These are phyloP conservation scores for Nicotiana tomentosiformis DNA, from an alignment of 257 asterid species.

Conservation along the genomic window DNA sequence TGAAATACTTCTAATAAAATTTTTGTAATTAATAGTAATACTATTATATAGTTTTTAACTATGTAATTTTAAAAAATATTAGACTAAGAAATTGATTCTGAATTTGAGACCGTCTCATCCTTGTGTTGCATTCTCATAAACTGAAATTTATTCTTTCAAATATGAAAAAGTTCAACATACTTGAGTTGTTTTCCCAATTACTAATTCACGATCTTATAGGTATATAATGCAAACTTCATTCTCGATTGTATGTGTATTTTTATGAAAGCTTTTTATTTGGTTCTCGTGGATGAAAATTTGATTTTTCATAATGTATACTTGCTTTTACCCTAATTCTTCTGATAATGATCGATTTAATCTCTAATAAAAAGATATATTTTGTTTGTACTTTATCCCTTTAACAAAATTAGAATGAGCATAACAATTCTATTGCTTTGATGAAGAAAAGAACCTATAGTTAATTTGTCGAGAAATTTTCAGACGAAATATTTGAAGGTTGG, in stretches of 20 bases:
- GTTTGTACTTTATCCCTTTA: too few species aligned
- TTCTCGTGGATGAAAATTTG: background rate
- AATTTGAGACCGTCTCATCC: background rate
- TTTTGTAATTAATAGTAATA: too few species aligned
- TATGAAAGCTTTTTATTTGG: background rate
- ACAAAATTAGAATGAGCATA: background rate
- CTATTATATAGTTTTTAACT: too few species aligned
- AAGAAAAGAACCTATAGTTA: background rate
- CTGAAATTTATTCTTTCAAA: background rate
- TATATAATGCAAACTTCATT: background rate
- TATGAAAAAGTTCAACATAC: background rate
- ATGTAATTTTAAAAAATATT: background rate
- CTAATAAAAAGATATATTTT: background rate
- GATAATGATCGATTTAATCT: too few species aligned
- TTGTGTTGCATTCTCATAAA: background rate
- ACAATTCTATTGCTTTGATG: background rate
- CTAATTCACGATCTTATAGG: background rate
- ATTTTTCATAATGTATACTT: background rate
- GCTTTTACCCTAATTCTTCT: too few species aligned
- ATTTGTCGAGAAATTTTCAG: background rate
- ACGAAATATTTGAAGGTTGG: background rate
- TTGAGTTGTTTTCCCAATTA: background rate
- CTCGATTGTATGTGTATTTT: background rate
- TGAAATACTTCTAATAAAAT: too few species aligned
- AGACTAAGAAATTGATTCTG: background rate